Conservation (phyloP, 352 stramenopile genomes). For the Plasmopara viticola region DNA sequence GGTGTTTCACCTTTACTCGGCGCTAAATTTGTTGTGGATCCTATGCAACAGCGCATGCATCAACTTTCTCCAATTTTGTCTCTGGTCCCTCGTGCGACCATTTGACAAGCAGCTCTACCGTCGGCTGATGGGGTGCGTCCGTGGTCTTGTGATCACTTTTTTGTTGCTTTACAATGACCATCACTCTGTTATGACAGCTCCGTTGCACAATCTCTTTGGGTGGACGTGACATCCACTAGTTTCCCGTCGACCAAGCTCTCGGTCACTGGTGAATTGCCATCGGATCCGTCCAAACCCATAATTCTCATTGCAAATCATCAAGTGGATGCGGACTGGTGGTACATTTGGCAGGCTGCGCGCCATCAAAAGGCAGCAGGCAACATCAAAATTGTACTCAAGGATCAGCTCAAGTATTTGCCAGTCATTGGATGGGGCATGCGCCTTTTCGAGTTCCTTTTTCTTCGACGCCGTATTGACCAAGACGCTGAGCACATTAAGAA, state of each 20-base stretch:
- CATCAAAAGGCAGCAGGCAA: conserved; percentile 56
- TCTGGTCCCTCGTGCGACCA: conserved; percentile 79
- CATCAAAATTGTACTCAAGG: conserved; percentile 90
- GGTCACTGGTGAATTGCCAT: conserved; percentile 78
- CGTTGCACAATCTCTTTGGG: conserved; percentile 66
- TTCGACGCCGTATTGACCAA: conserved; percentile 75
- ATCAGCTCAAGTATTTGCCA: conserved; percentile 85
- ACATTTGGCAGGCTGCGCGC: conserved; percentile 83
- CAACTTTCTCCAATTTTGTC: conserved; percentile 72
- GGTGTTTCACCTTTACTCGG: conserved; percentile 58
- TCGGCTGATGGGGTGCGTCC: conserved; percentile 51
- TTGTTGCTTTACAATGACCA: conserved; percentile 1
- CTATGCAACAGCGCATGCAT: conserved; percentile 76
- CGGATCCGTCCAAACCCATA: conserved; percentile 56
- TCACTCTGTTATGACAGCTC: conserved; percentile 25
- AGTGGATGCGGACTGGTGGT: conserved; percentile 91
- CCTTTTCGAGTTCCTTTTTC: conserved; percentile 88
- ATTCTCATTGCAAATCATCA: conserved; percentile 91
- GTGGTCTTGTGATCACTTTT: conserved; percentile 11
- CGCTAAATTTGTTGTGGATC: conserved; percentile 78
- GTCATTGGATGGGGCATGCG: conserved; percentile 87
- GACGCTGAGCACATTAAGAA: conserved; percentile 62
- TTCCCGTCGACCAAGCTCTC: conserved; percentile 81
- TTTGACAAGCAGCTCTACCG: conserved; percentile 82
- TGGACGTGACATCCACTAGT: conserved; percentile 82